Conservation (phyloP, 306 rosid genomes). For the Prunus mongolica region DNA sequence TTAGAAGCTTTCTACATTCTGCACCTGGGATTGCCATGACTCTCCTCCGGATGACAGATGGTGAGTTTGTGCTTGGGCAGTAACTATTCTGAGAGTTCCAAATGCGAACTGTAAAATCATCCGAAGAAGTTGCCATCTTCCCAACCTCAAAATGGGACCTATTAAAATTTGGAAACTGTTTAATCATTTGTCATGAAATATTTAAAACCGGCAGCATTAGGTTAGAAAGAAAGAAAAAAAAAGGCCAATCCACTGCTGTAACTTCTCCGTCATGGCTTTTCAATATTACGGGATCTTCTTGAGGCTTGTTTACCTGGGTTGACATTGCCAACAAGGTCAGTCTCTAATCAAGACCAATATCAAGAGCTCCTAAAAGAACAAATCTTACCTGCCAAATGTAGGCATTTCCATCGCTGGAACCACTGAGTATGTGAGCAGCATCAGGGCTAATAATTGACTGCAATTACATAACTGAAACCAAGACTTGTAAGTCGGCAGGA, state of each 20-base stretch:
- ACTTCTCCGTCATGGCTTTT: slow-evolving; percentile 75
- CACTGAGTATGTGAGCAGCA: slow-evolving; percentile 70
- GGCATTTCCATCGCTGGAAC: slow-evolving; percentile 85
- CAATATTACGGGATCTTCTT: slow-evolving; percentile 49
- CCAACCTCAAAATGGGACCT: slow-evolving; percentile 76
- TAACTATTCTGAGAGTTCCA: slow-evolving; percentile 50
- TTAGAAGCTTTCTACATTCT: slow-evolving; percentile 46
- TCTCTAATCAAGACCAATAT: slow-evolving; percentile 8
- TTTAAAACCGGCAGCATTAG: slow-evolving; percentile 16
- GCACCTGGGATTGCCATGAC: slow-evolving; percentile 66
- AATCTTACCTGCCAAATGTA: slow-evolving; percentile 75
- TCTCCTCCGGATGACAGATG: slow-evolving; percentile 63
- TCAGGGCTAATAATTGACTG: slow-evolving; percentile 90
- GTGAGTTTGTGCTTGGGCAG: slow-evolving; percentile 30
- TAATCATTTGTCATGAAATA: neutral
- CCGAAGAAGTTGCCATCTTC: slow-evolving; percentile 81
- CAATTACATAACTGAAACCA: slow-evolving; percentile 28
- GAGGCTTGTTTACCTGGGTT: slow-evolving; percentile 69
- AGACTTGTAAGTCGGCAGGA: neutral
- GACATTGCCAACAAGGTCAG: slow-evolving; percentile 20
- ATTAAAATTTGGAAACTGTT: slow-evolving; percentile 9
- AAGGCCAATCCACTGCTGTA: slow-evolving; percentile 83
- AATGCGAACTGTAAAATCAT: slow-evolving; percentile 80
- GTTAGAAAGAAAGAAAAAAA: neutral
- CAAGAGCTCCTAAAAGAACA: neutral